Evolutionary conservation across 768 basidiomycete genomes (phyloP).

Genomic region (Phanerochaete sordida): DNA sequence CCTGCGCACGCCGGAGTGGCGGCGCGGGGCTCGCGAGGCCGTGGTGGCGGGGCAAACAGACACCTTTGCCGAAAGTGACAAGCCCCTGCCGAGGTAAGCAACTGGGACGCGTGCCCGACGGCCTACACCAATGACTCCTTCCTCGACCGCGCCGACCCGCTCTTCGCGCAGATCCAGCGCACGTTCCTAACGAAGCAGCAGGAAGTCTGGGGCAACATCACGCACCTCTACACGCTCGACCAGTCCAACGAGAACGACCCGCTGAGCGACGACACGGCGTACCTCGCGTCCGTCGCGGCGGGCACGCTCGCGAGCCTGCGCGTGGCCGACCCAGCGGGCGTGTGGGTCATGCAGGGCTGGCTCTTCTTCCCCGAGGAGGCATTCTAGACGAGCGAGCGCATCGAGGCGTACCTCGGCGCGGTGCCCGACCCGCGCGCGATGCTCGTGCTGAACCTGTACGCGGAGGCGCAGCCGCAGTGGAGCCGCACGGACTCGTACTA

Average conservation of each 20-base stretch:
- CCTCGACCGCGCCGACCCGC: conserved; percentile 37
- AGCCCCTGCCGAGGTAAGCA: conserved; percentile 27
- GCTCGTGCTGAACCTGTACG: conserved; percentile 39
- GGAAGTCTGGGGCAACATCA: conserved; percentile 33
- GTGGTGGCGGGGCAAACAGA: too few relatives aligned
- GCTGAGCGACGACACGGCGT: conserved; percentile 28
- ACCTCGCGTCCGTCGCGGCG: conserved; percentile 30
- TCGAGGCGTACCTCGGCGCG: conserved; percentile 37
- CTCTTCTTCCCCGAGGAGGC: conserved; percentile 32
- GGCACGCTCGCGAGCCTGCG: conserved; percentile 34
- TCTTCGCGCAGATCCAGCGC: conserved; percentile 33
- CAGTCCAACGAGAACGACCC: conserved; percentile 42
- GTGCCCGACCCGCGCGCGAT: conserved; percentile 33
- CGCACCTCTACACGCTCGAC: conserved; percentile 42
- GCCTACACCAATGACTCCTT: conserved; percentile 34
- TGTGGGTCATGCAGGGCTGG: conserved; percentile 45
- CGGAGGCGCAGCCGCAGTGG: conserved; percentile 40
- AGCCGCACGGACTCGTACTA: conserved; percentile 35
- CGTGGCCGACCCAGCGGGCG: conserved; percentile 35
- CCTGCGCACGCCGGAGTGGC: too few relatives aligned
- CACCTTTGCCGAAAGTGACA: conserved; percentile 28
- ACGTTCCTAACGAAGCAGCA: conserved; percentile 37
- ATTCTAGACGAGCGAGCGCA: conserved; percentile 38
- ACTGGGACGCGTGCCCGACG: conserved; percentile 33
- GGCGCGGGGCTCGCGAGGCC: too few relatives aligned